Conservation (phyloP, 2,329 filamentous ascomycete genomes). For the Cladobotryum mycophilum region DNA sequence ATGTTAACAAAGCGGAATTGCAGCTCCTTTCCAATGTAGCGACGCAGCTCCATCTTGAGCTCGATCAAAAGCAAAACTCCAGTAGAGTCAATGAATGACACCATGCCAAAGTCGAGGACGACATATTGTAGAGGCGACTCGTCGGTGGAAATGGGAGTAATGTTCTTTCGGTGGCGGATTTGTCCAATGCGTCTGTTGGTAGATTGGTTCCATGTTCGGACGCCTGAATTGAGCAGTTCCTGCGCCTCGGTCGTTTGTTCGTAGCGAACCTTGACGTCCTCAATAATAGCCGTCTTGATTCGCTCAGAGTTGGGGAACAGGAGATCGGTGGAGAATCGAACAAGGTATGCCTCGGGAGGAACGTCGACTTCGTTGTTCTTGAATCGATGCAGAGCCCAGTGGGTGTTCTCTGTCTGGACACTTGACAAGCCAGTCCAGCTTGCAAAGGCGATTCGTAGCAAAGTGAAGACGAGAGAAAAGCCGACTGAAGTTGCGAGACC, state of each 20-base stretch:
- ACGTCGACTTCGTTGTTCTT: constrained; percentile 21
- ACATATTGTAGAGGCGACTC: constrained; percentile 39
- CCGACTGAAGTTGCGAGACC: constrained; percentile 54
- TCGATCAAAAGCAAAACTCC: constrained; percentile 43
- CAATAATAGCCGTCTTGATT: constrained; percentile 42
- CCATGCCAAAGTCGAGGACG: constrained; percentile 45
- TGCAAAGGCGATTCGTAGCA: constrained; percentile 53
- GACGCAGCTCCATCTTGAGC: constrained; percentile 40
- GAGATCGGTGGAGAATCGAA: constrained; percentile 50
- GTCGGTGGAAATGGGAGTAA: constrained; percentile 27
- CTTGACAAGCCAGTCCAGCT: constrained; percentile 29
- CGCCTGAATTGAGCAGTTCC: constrained; percentile 29
- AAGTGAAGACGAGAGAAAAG: constrained; percentile 57
- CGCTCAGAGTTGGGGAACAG: constrained; percentile 57
- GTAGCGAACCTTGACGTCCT: constrained; percentile 37
- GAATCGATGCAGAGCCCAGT: constrained; percentile 19
- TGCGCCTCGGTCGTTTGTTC: constrained; percentile 37
- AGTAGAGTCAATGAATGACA: constrained; percentile 49
- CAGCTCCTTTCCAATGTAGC: constrained; percentile 40
- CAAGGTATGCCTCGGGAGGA: constrained; percentile 46
- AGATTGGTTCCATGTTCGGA: constrained; percentile 50
- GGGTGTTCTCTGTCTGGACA: constrained; percentile 22
- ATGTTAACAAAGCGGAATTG: constrained; percentile 45
- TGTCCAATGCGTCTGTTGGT: constrained; percentile 40
- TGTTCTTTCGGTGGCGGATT: constrained; percentile 35